Evolutionary conservation across 2,329 filamentous ascomycete genomes (phyloP).

Genomic region (Penicillium sp.): DNA sequence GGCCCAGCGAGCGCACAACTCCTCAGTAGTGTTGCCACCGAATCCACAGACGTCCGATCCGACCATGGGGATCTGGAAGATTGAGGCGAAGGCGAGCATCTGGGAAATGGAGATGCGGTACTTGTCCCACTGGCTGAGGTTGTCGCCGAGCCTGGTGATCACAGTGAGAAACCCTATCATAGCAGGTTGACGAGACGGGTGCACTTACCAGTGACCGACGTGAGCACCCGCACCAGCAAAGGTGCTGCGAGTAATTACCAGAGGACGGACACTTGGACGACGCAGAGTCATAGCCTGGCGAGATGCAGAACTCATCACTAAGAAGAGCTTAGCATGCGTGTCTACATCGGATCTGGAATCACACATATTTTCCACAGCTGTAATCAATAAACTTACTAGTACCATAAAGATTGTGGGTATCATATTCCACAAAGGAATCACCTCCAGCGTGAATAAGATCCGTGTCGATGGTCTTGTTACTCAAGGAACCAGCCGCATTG

Average conservation of each 20-base stretch:
- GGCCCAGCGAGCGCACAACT: constrained; percentile 76
- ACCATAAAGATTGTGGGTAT: constrained; percentile 78
- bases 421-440: constrained; percentile 66
- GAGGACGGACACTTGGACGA: constrained; percentile 65
- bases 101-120: constrained; percentile 63
- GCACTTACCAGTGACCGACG: constrained; percentile 57
- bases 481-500: constrained; percentile 59
- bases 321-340: constrained; percentile 6
- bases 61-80: constrained; percentile 70
- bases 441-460: constrained; percentile 67
- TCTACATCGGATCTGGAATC: too few relatives aligned
- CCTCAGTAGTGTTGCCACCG: constrained; percentile 65
- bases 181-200: constrained; percentile 33
- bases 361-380: neutral
- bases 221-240: constrained; percentile 71
- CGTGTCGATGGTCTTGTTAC: constrained; percentile 66
- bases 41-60: constrained; percentile 80
- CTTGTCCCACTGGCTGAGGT: constrained; percentile 60
- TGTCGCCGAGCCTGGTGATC: constrained; percentile 60
- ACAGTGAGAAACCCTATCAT: constrained; percentile 9
- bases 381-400: constrained; percentile 49
- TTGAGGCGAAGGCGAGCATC: constrained; percentile 63
- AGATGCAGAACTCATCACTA: constrained; percentile 70
- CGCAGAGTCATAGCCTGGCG: constrained; percentile 68
- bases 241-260: constrained; percentile 76